Base-by-base conservation (phyloP, 805 yeast species). In the Kregervanrija fluxuum region DNA sequence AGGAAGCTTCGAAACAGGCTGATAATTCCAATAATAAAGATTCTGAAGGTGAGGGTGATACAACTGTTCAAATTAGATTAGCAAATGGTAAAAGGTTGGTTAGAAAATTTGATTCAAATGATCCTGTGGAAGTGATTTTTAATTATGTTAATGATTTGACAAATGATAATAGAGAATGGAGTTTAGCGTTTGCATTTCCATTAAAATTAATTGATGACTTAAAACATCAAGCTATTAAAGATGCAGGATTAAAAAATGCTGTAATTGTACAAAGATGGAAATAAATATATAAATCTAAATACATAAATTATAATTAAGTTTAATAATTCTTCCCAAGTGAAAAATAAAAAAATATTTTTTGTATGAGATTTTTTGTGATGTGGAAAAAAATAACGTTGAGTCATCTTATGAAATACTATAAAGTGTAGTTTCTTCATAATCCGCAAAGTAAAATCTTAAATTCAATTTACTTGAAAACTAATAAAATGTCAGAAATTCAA, bases 241-340 rank as follows among this genome's bases (percentile, higher is more conserved):
- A 80, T 30, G 93, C 95, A 4, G 87, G 87, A 32, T 69, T 88
- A 50, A 74, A 75, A 41, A 86, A 86, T 53, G 77, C 97, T 2
- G 96, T 87, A n/a, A 80, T 90, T 30, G 87, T 90, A 13, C 97
- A 88, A 64, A 81, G 93, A 67, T 85, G 95, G 93, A 70, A 58
- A 38, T 74, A 51, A 48, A 5, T 5, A 22, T 22, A 22, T 22
- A 22, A 22, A 22, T 22, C 28, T 22, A 22, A 22, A 22, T 22
- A 22, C 6, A 5, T 22, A 22, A 22, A 22, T 22, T 22, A 22
- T 22, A 22, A 22, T 22, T 22, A 22, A 22, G 8, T 22, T 22
- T 22, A 22, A 22, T 4, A 22, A 22, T 22, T 22, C 28, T 22
- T 22, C 6, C 6, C 8, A 4, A 22, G 28, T 22, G 5, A 22